Evolutionary conservation across 768 basidiomycete genomes (phyloP), one percentile per base, ranked within the genome.

Genomic region (Serendipita vermifera): DNA sequence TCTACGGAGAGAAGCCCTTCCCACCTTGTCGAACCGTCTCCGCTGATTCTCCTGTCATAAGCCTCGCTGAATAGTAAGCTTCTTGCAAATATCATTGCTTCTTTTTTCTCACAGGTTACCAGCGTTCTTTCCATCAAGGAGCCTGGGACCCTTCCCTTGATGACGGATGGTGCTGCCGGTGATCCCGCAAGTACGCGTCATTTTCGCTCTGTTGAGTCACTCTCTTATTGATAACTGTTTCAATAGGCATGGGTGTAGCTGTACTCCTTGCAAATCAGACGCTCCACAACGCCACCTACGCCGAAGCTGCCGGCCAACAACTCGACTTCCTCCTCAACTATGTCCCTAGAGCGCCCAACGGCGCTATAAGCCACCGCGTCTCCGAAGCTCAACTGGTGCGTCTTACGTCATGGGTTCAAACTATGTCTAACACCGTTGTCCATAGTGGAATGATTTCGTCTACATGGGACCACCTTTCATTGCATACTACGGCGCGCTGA

Each of bases 401-500:
- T 33, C 3, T 26, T 62, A 57, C 33, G 31, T 29, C 2, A 13
- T 35, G 17, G 15, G 13, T 54, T 56, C 57, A 32, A 40, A 54
- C 40, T 5, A 35, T 33, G 9, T 56, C 32, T 13, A 51, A 29
- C 58, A 41, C 43, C 32, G 7, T 38, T n/a, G 56, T 55, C 40
- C 13, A 27, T 5, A 13, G 32, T 69, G 68, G 70, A 66, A 70
- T 26, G 70, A 72, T 58, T 67, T 63, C 15, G 67, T 73, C 0
- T 73, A 68, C 60, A 73, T 73, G 72, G 73, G 70, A 1, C 72
- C 72, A 22, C 73, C 73, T 7, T 75, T 71, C 62, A 64, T 75
- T 32, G 73, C 73, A 20, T 70, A 68, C 59, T 73, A 70, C 61
- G 74, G 69, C 3, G 70, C 65, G 20, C 57, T 68, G 20, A 63